phyloP scores from a whole-genome alignment of 768 basidiomycete genomes.

The Hortiboletus campestris region DNA sequence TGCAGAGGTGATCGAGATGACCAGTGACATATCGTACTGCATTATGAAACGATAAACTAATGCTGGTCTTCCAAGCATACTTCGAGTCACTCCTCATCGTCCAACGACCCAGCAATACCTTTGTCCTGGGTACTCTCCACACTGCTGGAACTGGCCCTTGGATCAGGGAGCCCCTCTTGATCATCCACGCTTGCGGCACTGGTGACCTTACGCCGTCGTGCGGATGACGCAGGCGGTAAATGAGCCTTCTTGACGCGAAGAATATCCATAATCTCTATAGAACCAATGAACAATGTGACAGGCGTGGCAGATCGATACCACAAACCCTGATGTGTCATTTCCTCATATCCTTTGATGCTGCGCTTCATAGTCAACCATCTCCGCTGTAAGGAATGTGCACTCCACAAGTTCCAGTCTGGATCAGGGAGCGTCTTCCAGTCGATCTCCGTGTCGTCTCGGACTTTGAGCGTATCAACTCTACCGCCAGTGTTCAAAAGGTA shows the following conservation, averaged over 20 bases:
- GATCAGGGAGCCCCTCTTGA: slow-evolving; percentile 30
- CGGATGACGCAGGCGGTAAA: slow-evolving; percentile 39
- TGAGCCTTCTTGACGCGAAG: slow-evolving; percentile 71
- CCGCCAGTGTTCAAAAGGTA: background rate
- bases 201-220: slow-evolving; percentile 48
- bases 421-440: slow-evolving; percentile 81
- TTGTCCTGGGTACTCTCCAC: slow-evolving; percentile 17
- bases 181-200: slow-evolving; percentile 52
- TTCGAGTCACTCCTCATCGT: slow-evolving; percentile 15
- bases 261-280: slow-evolving; percentile 77
- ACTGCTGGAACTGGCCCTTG: slow-evolving; percentile 14
- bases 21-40: background rate
- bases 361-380: slow-evolving; percentile 81
- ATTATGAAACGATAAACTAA: slow-evolving; percentile 2
- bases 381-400: slow-evolving; percentile 73
- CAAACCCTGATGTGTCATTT: slow-evolving; percentile 77
- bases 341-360: slow-evolving; percentile 71
- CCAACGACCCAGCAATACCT: slow-evolving; percentile 16
- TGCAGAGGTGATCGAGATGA: background rate
- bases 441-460: slow-evolving; percentile 79
- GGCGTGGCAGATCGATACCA: background rate
- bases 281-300: slow-evolving; percentile 8
- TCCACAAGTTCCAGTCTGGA: slow-evolving; percentile 80
- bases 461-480: slow-evolving; percentile 73
- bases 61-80: background rate